These are phyloP conservation scores for Fusarium sp. DNA, from an alignment of 2,329 filamentous ascomycete species.

Conservation along the genomic window DNA sequence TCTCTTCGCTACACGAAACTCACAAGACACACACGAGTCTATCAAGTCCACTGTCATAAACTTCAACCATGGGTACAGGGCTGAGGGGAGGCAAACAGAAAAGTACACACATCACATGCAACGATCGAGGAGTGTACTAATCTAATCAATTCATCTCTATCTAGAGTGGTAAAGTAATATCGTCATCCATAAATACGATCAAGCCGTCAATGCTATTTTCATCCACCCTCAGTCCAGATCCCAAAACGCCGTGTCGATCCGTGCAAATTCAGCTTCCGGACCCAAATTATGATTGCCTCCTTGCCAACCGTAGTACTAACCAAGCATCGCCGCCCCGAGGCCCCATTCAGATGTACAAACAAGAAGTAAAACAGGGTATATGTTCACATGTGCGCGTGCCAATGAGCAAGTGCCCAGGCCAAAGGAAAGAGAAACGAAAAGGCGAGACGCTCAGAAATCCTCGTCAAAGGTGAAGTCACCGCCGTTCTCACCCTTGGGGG, in stretches of 20 bases:
- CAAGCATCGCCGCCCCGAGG: conserved; percentile 35
- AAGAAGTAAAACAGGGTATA: conserved; percentile 42
- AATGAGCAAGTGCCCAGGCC: neutral
- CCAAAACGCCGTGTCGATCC: conserved; percentile 38
- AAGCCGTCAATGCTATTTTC: conserved; percentile 43
- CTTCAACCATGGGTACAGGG: neutral
- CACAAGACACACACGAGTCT: neutral
- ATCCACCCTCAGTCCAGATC: conserved; percentile 30
- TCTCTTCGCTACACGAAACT: neutral
- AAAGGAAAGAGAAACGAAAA: conserved; percentile 6
- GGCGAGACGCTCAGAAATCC: conserved; percentile 78
- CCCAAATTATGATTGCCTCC: conserved; percentile 30
- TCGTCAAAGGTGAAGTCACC: conserved; percentile 95
- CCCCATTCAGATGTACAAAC: conserved; percentile 42
- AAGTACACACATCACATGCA: neutral
- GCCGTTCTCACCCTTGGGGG: conserved; percentile 66
- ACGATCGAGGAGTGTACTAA: neutral
- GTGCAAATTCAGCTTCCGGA: conserved; percentile 34
- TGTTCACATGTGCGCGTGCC: conserved; percentile 27
- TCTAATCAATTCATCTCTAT: conserved; percentile 38
- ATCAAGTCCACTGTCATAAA: neutral
- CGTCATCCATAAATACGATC: conserved; percentile 41
- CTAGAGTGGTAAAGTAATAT: conserved; percentile 39
- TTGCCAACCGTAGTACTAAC: conserved; percentile 18
- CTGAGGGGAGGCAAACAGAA: neutral